A percentile compares a stretch with the other conserved stretches of the same genome.
Evolutionary conservation across 2,329 filamentous ascomycete species (phyloP).

Genomic region (Aspergillus arachidicola): DNA sequence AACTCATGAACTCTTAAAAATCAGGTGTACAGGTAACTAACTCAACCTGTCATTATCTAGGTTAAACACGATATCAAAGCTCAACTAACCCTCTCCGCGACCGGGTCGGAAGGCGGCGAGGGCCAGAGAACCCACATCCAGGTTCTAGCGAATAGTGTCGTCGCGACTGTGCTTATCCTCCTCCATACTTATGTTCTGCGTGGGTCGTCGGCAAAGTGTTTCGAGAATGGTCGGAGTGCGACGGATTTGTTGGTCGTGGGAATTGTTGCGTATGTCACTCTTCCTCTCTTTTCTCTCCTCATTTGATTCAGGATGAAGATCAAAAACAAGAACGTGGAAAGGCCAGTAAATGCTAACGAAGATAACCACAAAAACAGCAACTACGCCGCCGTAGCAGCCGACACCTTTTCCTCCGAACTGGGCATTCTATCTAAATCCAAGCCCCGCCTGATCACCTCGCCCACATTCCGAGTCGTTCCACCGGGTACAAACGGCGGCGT

Average conservation of each 20-base stretch:
- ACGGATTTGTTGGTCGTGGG: constrained; percentile 44
- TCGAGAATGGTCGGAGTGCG: constrained; percentile 33
- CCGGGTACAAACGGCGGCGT: constrained; percentile 94
- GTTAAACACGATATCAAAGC: constrained; percentile 88
- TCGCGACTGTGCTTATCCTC: constrained; percentile 68
- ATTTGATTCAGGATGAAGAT: background rate
- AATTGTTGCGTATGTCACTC: constrained; percentile 41
- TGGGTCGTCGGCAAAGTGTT: constrained; percentile 36
- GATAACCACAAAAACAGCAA: constrained; percentile 51
- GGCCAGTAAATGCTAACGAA: background rate
- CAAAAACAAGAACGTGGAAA: background rate
- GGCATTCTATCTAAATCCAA: constrained; percentile 78
- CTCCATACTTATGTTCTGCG: constrained; percentile 52
- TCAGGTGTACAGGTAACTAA: background rate
- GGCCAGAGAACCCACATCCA: constrained; percentile 82
- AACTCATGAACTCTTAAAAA: background rate
- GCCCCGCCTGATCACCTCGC: constrained; percentile 85
- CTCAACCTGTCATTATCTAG: constrained; percentile 44
- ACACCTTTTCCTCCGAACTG: constrained; percentile 94
- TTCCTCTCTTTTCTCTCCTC: background rate
- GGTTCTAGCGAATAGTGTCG: constrained; percentile 84
- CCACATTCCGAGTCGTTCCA: constrained; percentile 74
- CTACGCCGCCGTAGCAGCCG: constrained; percentile 88
- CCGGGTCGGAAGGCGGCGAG: constrained; percentile 73
- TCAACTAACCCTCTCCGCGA: constrained; percentile 74